phyloP scores from a whole-genome alignment of 2,329 filamentous ascomycete genomes.

The Curvularia sp. region DNA sequence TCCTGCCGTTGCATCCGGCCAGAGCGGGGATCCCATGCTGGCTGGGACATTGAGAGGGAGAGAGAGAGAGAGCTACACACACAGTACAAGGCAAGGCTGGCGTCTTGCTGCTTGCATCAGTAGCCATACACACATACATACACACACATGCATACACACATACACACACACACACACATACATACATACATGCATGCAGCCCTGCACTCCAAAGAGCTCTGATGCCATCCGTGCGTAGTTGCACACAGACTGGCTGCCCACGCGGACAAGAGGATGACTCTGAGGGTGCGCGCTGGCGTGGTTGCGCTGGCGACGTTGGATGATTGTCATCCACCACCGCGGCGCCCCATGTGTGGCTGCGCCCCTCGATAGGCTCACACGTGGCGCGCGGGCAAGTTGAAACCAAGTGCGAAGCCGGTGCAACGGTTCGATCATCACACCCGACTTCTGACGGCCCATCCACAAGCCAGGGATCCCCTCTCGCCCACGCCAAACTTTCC shows the following conservation, averaged over 20 bases:
- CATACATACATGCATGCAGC: not conserved
- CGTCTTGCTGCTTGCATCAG: conserved; percentile 6
- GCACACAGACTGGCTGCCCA: no score
- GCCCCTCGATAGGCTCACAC: conserved; percentile 26
- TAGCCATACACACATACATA: not conserved
- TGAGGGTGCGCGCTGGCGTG: no score
- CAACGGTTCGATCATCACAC: conserved; percentile 36
- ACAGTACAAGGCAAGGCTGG: conserved; percentile 21
- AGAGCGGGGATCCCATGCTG: conserved; percentile 6
- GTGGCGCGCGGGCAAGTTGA: conserved; percentile 39
- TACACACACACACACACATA: not conserved
- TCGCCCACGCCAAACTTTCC: conserved; percentile 8
- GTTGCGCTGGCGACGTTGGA: not conserved
- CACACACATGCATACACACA: conserved; percentile 14
- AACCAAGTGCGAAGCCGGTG: conserved; percentile 39
- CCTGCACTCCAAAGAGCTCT: no score
- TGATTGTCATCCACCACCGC: not conserved
- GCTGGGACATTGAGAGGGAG: not conserved
- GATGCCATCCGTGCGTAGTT: no score
- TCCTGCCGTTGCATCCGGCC: conserved; percentile 29
- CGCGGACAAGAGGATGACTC: conserved; percentile 17
- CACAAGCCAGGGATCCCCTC: conserved; percentile 24
- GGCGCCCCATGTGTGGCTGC: conserved; percentile 29
- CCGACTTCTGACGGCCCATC: conserved; percentile 29
- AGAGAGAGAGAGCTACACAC: no score